Conservation (phyloP, 1,284 basidiomycete genomes). For the Coniophora puteana region DNA sequence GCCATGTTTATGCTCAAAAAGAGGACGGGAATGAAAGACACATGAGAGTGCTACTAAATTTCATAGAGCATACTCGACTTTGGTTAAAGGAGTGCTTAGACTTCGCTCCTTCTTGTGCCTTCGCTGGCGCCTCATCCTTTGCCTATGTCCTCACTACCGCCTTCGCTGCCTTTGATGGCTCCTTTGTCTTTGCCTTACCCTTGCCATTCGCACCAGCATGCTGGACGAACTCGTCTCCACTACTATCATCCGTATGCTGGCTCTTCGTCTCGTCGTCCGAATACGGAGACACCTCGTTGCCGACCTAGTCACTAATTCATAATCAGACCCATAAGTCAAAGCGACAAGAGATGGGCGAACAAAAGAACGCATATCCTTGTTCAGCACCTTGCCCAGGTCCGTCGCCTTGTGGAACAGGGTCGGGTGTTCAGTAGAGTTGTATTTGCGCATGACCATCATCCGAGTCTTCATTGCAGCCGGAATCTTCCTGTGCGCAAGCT, state of each 20-base stretch:
- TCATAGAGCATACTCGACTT: too few species aligned
- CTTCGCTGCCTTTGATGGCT: too few species aligned
- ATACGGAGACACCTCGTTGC: conserved; percentile 44
- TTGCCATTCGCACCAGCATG: too few species aligned
- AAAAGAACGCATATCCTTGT: conserved; percentile 54
- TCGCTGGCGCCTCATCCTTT: background rate
- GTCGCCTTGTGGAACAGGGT: conserved; percentile 87
- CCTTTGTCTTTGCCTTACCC: too few species aligned
- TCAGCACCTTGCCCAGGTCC: conserved; percentile 73
- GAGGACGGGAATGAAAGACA: too few species aligned
- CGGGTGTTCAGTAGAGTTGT: conserved; percentile 84
- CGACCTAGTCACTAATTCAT: conserved; percentile 30
- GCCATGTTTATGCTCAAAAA: too few species aligned
- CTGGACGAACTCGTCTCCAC: too few species aligned
- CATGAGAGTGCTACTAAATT: too few species aligned
- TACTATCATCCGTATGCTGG: conserved; percentile 38
- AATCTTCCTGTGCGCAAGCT: conserved; percentile 79
- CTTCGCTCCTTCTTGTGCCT: too few species aligned
- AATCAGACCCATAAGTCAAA: conserved; percentile 3
- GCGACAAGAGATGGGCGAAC: background rate
- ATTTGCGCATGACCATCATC: conserved; percentile 81
- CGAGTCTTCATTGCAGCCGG: conserved; percentile 79
- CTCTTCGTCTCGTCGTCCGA: conserved; percentile 48
- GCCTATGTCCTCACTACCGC: too few species aligned
- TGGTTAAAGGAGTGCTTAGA: too few species aligned